Percentiles rank a stretch among this genome's conserved stretches.
phyloP scores from a whole-genome alignment of 2,329 filamentous ascomycete species.

The Alternaria sp. region DNA sequence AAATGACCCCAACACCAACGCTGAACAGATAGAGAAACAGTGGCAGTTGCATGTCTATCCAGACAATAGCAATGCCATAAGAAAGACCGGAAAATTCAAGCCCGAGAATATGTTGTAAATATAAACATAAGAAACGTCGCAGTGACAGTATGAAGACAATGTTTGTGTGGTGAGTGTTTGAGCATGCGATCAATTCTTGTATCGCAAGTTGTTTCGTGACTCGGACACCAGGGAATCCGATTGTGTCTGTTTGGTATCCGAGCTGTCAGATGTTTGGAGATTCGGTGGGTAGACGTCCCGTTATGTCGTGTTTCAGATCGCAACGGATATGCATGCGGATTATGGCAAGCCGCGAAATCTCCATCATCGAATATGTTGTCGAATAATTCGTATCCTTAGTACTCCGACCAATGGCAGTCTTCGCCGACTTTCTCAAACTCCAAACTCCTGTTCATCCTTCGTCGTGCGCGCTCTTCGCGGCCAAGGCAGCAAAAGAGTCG shows the following conservation, averaged over 20 bases:
- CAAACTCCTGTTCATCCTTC: conserved; percentile 27
- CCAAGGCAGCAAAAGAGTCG: conserved; percentile 49
- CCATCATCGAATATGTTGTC: neutral
- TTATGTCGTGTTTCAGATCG: conserved; percentile 7
- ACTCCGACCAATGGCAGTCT: conserved; percentile 44
- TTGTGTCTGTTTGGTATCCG: neutral
- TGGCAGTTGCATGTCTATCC: conserved; percentile 4
- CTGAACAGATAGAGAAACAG: neutral
- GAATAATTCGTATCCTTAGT: conserved; percentile 14
- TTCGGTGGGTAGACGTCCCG: conserved; percentile 4
- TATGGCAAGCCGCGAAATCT: neutral
- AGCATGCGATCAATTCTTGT: neutral
- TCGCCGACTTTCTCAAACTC: conserved; percentile 47
- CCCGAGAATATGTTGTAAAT: conserved; percentile 1
- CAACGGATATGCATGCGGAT: neutral
- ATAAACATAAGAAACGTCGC: conserved; percentile 20
- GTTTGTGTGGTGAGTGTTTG: neutral
- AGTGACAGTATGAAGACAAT: conserved; percentile 9
- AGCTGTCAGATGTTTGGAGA: conserved; percentile 12
- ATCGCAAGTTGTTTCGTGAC: neutral
- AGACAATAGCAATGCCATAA: neutral
- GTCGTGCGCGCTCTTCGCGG: conserved; percentile 40
- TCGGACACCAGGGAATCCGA: neutral
- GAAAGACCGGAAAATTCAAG: neutral
- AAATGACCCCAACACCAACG: conserved; percentile 16